Evolutionary conservation across 2,329 filamentous ascomycete species (phyloP).

Genomic region (Xylariaceae sp.): DNA sequence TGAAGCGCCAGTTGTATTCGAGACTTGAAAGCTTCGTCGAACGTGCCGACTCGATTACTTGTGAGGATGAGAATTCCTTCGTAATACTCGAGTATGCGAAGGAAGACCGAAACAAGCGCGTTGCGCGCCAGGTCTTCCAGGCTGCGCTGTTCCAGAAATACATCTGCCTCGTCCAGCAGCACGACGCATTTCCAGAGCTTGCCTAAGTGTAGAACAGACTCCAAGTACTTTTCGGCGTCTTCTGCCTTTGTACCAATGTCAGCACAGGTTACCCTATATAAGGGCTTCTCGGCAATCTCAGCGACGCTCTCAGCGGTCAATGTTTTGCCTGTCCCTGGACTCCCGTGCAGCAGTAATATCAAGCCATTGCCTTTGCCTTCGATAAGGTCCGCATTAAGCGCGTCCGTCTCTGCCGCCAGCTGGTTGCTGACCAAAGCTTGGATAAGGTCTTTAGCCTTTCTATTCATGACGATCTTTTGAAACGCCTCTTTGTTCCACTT

Average conservation of each 20-base stretch:
- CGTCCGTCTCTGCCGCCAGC: not conserved
- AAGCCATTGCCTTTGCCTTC: conserved; percentile 11
- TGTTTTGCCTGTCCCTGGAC: conserved; percentile 10
- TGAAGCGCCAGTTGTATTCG: conserved; percentile 16
- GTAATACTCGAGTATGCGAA: conserved; percentile 15
- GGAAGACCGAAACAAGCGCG: conserved; percentile 11
- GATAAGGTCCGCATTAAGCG: not conserved
- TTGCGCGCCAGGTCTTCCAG: conserved; percentile 7
- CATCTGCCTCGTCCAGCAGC: conserved; percentile 12
- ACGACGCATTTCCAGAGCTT: conserved; percentile 8
- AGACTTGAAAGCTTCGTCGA: conserved; percentile 19
- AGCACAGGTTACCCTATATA: conserved; percentile 9
- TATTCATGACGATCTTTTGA: not conserved
- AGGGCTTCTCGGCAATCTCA: conserved; percentile 7
- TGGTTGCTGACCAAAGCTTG: not conserved
- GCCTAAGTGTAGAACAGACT: conserved; percentile 6
- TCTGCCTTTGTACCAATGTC: conserved; percentile 12
- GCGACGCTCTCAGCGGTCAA: conserved; percentile 14
- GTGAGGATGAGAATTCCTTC: conserved; percentile 16
- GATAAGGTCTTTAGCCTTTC: conserved; percentile 2
- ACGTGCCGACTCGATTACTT: conserved; percentile 13
- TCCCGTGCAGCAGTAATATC: conserved; percentile 7
- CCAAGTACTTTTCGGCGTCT: conserved; percentile 4
- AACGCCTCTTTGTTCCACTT: conserved; percentile 3
- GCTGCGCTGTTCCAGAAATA: conserved; percentile 5